Percentiles rank a stretch among this genome's conserved stretches.
Evolutionary conservation across 1,284 basidiomycete genomes (phyloP).

Genomic region (Ustilago xerochloae): DNA sequence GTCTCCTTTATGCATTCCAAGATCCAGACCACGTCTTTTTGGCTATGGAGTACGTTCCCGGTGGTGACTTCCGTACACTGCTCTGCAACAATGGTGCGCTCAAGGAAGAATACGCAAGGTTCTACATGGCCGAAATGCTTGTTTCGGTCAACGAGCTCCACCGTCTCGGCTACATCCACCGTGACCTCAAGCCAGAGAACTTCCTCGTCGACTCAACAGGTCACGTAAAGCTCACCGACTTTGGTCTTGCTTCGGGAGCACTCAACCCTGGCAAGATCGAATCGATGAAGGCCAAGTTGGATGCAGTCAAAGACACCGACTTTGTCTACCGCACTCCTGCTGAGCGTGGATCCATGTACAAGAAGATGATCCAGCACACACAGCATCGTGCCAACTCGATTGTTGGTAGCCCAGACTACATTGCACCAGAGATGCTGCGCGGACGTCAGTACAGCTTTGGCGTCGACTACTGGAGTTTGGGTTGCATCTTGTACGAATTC

Average conservation of each 20-base stretch:
- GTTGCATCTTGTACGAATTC: constrained; percentile 97
- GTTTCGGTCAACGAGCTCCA: constrained; percentile 67
- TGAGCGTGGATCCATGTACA: constrained; percentile 93
- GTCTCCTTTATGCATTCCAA: constrained; percentile 66
- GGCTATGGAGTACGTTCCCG: constrained; percentile 72
- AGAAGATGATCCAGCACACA: constrained; percentile 88
- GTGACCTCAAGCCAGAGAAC: constrained; percentile 98
- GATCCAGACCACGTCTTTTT: constrained; percentile 66
- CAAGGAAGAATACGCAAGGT: constrained; percentile 66
- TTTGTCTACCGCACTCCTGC: constrained; percentile 91
- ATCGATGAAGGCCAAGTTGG: constrained; percentile 92
- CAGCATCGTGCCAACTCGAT: constrained; percentile 93
- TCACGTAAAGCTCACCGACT: constrained; percentile 98
- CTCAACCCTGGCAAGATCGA: constrained; percentile 95
- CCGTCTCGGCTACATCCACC: constrained; percentile 73
- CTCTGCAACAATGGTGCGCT: constrained; percentile 71
- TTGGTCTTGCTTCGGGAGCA: constrained; percentile 95
- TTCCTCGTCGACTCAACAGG: constrained; percentile 95
- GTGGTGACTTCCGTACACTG: constrained; percentile 67
- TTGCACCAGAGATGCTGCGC: constrained; percentile 83
- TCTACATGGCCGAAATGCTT: constrained; percentile 68
- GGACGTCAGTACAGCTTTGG: constrained; percentile 94
- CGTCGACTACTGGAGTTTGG: constrained; percentile 98
- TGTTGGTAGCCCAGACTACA: constrained; percentile 96
- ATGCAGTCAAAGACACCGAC: constrained; percentile 94